These are phyloP conservation scores for Ceratobasidium sp. DNA, from an alignment of 1,284 basidiomycete species.

Conservation along the genomic window DNA sequence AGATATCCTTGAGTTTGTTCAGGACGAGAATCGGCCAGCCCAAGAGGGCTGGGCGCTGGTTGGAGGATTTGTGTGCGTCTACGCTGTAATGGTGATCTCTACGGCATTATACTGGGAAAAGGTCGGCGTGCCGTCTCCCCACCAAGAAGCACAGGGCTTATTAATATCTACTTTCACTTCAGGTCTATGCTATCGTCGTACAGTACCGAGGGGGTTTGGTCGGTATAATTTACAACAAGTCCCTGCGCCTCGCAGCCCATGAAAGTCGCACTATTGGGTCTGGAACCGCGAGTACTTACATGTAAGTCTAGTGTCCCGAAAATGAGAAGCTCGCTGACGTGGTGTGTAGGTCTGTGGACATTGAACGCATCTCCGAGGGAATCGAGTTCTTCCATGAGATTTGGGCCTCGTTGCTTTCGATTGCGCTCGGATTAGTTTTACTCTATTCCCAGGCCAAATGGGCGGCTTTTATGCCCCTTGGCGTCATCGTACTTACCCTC, in stretches of 20 bases:
- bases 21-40: conserved; percentile 46
- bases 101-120: conserved; percentile 55
- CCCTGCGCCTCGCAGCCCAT: conserved; percentile 44
- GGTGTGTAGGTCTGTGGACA: conserved; percentile 54
- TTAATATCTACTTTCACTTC: too few species aligned
- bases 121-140: conserved; percentile 42
- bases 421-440: conserved; percentile 52
- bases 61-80: conserved; percentile 53
- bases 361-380: conserved; percentile 54
- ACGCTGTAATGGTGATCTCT: conserved; percentile 50
- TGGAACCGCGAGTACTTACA: conserved; percentile 48
- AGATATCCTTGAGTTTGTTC: conserved; percentile 52
- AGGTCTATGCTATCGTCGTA: conserved; percentile 38
- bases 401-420: conserved; percentile 52
- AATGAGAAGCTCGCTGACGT: not conserved
- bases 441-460: conserved; percentile 52
- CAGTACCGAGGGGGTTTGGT: conserved; percentile 49
- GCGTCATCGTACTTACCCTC: conserved; percentile 21
- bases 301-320: conserved; percentile 31
- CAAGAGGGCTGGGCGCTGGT: conserved; percentile 54
- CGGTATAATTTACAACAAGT: conserved; percentile 47
- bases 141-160: not conserved
- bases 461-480: conserved; percentile 42
- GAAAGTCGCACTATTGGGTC: conserved; percentile 43
- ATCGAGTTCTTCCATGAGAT: conserved; percentile 53